Evolutionary conservation across 352 stramenopile species (phyloP).

Genomic region (Pseudoperonospora humuli): DNA sequence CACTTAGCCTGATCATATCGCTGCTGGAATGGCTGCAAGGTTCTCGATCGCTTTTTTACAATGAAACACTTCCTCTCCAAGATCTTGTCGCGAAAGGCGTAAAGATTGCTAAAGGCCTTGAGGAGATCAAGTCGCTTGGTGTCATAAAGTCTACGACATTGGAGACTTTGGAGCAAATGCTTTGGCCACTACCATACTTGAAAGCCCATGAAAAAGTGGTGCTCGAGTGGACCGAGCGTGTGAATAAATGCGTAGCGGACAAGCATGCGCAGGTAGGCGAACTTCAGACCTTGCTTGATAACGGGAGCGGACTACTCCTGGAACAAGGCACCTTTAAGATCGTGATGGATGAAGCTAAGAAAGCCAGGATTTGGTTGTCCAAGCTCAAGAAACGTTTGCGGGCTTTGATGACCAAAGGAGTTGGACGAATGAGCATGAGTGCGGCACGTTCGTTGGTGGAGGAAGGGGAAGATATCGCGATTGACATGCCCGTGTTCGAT

Average conservation of each 20-base stretch:
- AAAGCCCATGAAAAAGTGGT: slow-evolving; percentile 56
- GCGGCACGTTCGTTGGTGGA: slow-evolving; percentile 63
- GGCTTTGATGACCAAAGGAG: slow-evolving; percentile 56
- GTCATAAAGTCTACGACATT: slow-evolving; percentile 27
- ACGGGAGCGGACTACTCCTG: slow-evolving; percentile 49
- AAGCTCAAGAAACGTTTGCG: slow-evolving; percentile 83
- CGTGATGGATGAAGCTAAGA: slow-evolving; percentile 76
- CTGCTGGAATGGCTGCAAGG: slow-evolving; percentile 73
- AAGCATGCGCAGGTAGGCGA: slow-evolving; percentile 52
- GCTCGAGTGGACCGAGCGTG: slow-evolving; percentile 49
- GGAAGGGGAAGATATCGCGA: slow-evolving; percentile 71
- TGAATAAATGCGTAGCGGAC: slow-evolving; percentile 47
- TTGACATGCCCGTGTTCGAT: slow-evolving; percentile 68
- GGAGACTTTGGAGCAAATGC: slow-evolving; percentile 37
- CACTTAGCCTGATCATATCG: slow-evolving; percentile 39
- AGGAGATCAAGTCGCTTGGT: slow-evolving; percentile 12
- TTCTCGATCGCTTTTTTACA: slow-evolving; percentile 72
- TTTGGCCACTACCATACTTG: slow-evolving; percentile 73
- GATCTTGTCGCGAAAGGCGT: slow-evolving; percentile 50
- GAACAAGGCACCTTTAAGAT: slow-evolving; percentile 72
- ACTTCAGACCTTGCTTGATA: slow-evolving; percentile 47
- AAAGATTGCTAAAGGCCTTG: slow-evolving; percentile 28
- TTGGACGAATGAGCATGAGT: slow-evolving; percentile 52
- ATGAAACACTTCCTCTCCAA: slow-evolving; percentile 56
- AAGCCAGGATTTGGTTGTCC: slow-evolving; percentile 67